Evolutionary conservation across 164 flowering plant species (phyloP), one percentile per base, ranked within the genome.

Genomic region (Tetrastigma voinierianum): DNA sequence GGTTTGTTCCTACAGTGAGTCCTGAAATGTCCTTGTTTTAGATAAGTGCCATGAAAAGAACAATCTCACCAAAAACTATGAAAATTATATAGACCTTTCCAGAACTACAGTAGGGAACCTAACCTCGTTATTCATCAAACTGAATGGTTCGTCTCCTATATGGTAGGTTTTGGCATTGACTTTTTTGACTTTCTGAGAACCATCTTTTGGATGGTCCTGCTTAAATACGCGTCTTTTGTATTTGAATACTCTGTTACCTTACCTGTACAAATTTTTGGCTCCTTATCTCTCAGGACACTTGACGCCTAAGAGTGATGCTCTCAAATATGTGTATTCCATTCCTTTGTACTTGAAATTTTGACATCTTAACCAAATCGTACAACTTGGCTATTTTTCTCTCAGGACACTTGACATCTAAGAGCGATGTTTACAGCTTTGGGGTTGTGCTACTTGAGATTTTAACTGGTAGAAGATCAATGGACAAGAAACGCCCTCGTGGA

Each of bases 331-430:
- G 40, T 32, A 7, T 32, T 32, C 40, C 40, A 32, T 32, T 32
- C 40, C 40, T 32, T 32, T 32, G 40, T 0, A 43, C 12, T n/a
- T 4, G 45, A 58, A 25, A 46, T 10, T 9, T 17, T 16, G 4
- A 21, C 9, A 45, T 19, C 18, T 9, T 44, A 72, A 10, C 40
- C n/a, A 13, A 40, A 9, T 13, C 32, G 19, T 20, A 10, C 11
- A 25, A 48, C 40, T 59, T 66, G 49, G 54, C 25, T 53, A 24
- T 54, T 47, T 70, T 62, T 63, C 67, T 32, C 20, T 10, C 84
- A 94, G 98, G 98, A 17, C 98, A 94, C 78, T 81, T 94, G 88
- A 91, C 97, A 64, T 83, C 95, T 9, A 94, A 84, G 77, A 94
- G 96, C 61, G 97, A 91, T 69, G 97, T 94, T 23, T 94, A 84